phyloP scores from a whole-genome alignment of 108 stramenopile species.

The Skeletonema menzelii region DNA sequence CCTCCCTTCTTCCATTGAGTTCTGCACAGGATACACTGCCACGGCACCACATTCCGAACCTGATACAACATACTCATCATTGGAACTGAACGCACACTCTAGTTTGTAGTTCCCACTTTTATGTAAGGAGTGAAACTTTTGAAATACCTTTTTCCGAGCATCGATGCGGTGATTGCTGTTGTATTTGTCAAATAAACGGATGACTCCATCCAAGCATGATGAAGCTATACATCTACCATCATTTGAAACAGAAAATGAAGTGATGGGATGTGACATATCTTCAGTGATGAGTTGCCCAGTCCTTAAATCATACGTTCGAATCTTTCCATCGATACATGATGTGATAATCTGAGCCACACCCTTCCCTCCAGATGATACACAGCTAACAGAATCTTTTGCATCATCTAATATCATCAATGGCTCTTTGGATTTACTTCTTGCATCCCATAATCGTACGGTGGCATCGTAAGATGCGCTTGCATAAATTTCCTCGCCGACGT shows the following conservation, averaged over 20 bases:
- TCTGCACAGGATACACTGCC: conserved; percentile 53
- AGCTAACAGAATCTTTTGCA: conserved; percentile 81
- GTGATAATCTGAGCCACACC: conserved; percentile 34
- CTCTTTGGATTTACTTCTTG: conserved; percentile 46
- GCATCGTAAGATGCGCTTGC: conserved; percentile 77
- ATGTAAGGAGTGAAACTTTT: conserved; percentile 42
- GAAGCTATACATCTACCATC: conserved; percentile 65
- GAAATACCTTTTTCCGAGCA: conserved; percentile 9
- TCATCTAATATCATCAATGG: conserved; percentile 75
- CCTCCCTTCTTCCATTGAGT: conserved; percentile 1
- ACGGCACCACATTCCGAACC: conserved; percentile 78
- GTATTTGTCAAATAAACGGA: conserved; percentile 59
- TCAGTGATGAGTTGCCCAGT: conserved; percentile 55
- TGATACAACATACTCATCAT: conserved; percentile 58
- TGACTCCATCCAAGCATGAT: conserved; percentile 76
- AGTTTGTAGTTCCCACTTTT: conserved; percentile 65
- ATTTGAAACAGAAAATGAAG: conserved; percentile 56
- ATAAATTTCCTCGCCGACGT: conserved; percentile 50
- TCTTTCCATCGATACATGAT: conserved; percentile 73
- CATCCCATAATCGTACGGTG: conserved; percentile 82
- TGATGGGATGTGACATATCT: conserved; percentile 60
- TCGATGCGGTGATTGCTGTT: conserved; percentile 36
- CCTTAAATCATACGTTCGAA: conserved; percentile 76
- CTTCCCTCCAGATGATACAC: conserved; percentile 37
- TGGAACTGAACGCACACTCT: conserved; percentile 65